These are phyloP conservation scores for Zygotorulaspora danielsina DNA, from an alignment of 805 yeast genomes.

Conservation along the genomic window DNA sequence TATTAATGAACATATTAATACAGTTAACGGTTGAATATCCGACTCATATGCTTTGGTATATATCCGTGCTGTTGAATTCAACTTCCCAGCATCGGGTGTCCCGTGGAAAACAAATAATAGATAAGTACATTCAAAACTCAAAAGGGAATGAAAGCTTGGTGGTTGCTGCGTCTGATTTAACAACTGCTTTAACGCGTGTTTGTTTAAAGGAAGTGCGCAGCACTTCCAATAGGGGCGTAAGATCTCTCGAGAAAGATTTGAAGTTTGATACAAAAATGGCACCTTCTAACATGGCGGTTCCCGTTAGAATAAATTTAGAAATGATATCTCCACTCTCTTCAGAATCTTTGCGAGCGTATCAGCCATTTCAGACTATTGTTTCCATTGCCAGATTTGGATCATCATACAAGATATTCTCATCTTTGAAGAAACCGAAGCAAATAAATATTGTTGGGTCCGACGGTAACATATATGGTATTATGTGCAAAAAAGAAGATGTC, in stretches of 20 bases:
- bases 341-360: constrained; percentile 39
- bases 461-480: constrained; percentile 64
- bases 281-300: constrained; percentile 61
- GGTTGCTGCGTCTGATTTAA: constrained; percentile 23
- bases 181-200: constrained; percentile 24
- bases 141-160: constrained; percentile 18
- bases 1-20: constrained; percentile 55
- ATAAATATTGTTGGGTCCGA: constrained; percentile 73
- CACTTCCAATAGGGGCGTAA: constrained; percentile 26
- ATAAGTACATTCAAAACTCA: constrained; percentile 23
- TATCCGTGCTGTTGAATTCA: constrained; percentile 63
- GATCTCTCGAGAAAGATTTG: constrained; percentile 39
- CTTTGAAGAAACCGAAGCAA: constrained; percentile 84
- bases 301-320: constrained; percentile 66
- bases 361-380: constrained; percentile 46
- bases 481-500: constrained; percentile 89
- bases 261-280: constrained; percentile 40
- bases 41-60: constrained; percentile 72
- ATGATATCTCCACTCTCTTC: constrained; percentile 55
- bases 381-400: constrained; percentile 64
- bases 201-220: constrained; percentile 28
- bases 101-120: constrained; percentile 46
- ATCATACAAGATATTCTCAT: constrained; percentile 63
- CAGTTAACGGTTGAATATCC: constrained; percentile 65
- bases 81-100: constrained; percentile 42